A percentile compares a stretch with the other conserved stretches of the same genome.
These are phyloP conservation scores for Tilletiaria anomala DNA, from an alignment of 1,284 basidiomycete genomes.

Conservation along the genomic window DNA sequence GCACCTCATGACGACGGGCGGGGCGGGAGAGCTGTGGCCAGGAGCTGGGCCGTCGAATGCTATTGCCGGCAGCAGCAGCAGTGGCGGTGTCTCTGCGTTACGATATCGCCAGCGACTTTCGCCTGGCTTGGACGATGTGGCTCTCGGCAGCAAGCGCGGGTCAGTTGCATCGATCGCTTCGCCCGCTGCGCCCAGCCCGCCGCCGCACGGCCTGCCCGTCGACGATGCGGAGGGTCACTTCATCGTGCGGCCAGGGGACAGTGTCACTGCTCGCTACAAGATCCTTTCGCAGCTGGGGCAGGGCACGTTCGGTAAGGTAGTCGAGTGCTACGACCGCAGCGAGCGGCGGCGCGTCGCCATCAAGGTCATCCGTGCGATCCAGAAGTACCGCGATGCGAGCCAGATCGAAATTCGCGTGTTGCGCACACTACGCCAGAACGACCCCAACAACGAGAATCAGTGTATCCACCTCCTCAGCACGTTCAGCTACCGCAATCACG, in stretches of 20 bases:
- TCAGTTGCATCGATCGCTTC: too few species aligned
- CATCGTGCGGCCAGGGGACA: constrained; percentile 38
- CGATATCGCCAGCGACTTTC: too few species aligned
- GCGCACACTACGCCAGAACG: constrained; percentile 74
- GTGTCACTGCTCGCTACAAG: constrained; percentile 26
- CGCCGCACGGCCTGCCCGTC: too few species aligned
- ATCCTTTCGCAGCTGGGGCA: constrained; percentile 54
- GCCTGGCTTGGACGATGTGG: too few species aligned
- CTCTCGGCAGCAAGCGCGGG: too few species aligned
- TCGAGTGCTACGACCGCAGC: constrained; percentile 73
- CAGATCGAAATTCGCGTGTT: constrained; percentile 96
- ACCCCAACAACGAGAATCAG: constrained; percentile 83
- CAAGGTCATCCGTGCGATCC: constrained; percentile 65
- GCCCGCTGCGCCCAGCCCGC: too few species aligned
- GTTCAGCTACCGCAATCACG: constrained; percentile 95
- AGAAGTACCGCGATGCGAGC: constrained; percentile 74
- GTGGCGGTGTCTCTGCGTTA: too few species aligned
- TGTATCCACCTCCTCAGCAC: constrained; percentile 89
- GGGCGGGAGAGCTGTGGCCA: too few species aligned
- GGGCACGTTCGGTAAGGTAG: constrained; percentile 98
- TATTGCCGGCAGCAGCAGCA: too few species aligned
- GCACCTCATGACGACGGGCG: too few species aligned
- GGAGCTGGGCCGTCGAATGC: too few species aligned
- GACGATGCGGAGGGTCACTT: constrained; percentile 43
- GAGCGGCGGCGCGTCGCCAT: constrained; percentile 64